Conservation (phyloP, 2,329 filamentous ascomycete genomes). For the Cercospora nicotianae region DNA sequence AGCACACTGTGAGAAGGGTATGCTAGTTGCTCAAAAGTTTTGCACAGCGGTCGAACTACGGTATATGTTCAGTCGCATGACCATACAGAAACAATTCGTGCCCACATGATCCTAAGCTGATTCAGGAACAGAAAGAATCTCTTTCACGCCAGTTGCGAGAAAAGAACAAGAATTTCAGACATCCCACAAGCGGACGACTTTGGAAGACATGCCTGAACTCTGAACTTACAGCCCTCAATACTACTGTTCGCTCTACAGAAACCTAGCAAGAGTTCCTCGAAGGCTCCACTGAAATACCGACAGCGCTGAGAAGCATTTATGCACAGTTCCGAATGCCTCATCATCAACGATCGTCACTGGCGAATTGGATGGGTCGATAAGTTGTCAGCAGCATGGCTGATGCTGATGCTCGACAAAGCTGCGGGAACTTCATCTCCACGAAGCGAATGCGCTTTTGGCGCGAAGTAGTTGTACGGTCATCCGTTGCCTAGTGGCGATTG, state of each 20-base stretch:
- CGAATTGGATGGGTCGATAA: background rate
- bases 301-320: background rate
- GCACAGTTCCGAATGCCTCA: background rate
- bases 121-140: background rate
- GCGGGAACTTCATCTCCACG: background rate
- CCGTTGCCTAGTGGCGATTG: background rate
- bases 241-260: background rate
- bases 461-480: too few relatives aligned
- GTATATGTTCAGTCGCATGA: background rate
- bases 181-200: too few relatives aligned
- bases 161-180: background rate
- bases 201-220: too few relatives aligned
- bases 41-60: background rate
- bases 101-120: background rate
- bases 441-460: background rate
- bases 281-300: background rate
- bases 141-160: background rate
- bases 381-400: background rate
- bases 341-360: background rate
- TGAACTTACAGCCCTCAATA: too few relatives aligned
- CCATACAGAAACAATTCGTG: background rate
- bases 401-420: background rate
- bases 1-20: background rate
- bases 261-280: background rate
- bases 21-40: background rate